Evolutionary conservation across 768 basidiomycete species (phyloP).

Genomic region (Calocera cornea): DNA sequence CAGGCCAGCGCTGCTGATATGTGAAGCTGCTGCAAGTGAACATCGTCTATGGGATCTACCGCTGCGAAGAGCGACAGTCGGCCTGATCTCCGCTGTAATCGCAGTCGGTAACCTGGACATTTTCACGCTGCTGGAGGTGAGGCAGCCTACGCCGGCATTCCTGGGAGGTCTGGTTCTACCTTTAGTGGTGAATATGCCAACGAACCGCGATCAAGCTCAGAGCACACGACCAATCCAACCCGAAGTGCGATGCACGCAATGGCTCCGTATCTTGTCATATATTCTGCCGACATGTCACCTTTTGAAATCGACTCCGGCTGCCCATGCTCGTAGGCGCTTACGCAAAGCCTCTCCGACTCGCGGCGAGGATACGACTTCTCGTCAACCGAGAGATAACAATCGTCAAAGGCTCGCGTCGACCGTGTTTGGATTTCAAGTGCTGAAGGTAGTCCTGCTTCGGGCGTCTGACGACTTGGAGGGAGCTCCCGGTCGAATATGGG

Average conservation of each 20-base stretch:
- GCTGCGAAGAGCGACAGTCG: conserved; percentile 22
- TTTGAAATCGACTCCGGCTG: conserved; percentile 21
- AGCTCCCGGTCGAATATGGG: conserved; percentile 47
- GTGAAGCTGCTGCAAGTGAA: conserved; percentile 33
- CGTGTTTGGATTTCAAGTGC: conserved; percentile 45
- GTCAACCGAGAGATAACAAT: neutral
- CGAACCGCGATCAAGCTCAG: conserved; percentile 29
- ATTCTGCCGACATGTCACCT: conserved; percentile 40
- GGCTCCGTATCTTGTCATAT: conserved; percentile 51
- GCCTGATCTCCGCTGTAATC: conserved; percentile 27
- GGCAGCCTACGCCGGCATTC: conserved; percentile 42
- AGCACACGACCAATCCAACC: conserved; percentile 36
- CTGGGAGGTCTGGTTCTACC: conserved; percentile 54
- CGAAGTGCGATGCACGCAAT: conserved; percentile 35
- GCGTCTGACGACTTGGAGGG: conserved; percentile 46
- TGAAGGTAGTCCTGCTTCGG: conserved; percentile 53
- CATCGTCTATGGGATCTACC: conserved; percentile 30
- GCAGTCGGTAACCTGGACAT: conserved; percentile 40
- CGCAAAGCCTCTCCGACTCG: neutral
- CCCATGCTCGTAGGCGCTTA: neutral
- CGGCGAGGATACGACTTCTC: neutral
- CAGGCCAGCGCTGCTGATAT: conserved; percentile 32
- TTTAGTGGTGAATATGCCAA: conserved; percentile 41
- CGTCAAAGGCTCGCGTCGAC: conserved; percentile 16
- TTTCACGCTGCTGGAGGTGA: conserved; percentile 43